These are phyloP conservation scores for Physcomitrium patens DNA, from an alignment of 225 moss, liverwort and hornwort genomes.

Conservation along the genomic window DNA sequence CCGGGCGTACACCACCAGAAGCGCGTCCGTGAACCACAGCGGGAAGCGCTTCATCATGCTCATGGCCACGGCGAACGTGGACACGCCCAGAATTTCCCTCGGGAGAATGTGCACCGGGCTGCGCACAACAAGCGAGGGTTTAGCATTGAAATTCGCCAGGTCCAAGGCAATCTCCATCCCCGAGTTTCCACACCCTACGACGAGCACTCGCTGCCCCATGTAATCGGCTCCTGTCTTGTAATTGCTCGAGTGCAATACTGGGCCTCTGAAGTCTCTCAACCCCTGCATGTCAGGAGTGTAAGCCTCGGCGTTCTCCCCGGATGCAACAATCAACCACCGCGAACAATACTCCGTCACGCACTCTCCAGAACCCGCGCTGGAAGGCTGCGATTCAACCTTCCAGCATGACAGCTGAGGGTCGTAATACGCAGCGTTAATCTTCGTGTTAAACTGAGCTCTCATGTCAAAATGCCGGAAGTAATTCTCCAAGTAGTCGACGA, in stretches of 20 bases:
- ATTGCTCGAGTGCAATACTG: conserved; percentile 52
- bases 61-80: conserved; percentile 60
- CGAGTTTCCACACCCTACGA: conserved; percentile 26
- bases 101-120: conserved; percentile 71
- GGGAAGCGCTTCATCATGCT: conserved; percentile 59
- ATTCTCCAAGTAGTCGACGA: conserved; percentile 55
- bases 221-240: conserved; percentile 31
- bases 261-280: conserved; percentile 44
- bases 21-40: conserved; percentile 59
- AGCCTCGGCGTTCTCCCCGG: conserved; percentile 69
- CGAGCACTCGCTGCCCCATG: conserved; percentile 47
- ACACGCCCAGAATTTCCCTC: conserved; percentile 59
- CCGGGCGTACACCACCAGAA: conserved; percentile 45
- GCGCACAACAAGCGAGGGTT: conserved; percentile 61
- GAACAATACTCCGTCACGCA: conserved; percentile 41
- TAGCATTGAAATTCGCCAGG: conserved; percentile 57
- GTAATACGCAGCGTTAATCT: conserved; percentile 45
- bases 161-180: conserved; percentile 27
- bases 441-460: conserved; percentile 49
- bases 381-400: conserved; percentile 39
- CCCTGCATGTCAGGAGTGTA: conserved; percentile 54
- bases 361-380: background rate
- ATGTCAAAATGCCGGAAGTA: conserved; percentile 54
- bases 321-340: conserved; percentile 65
- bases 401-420: conserved; percentile 38